These are phyloP conservation scores for Neonothopanus nambi DNA, from an alignment of 1,284 basidiomycete species.

Conservation along the genomic window DNA sequence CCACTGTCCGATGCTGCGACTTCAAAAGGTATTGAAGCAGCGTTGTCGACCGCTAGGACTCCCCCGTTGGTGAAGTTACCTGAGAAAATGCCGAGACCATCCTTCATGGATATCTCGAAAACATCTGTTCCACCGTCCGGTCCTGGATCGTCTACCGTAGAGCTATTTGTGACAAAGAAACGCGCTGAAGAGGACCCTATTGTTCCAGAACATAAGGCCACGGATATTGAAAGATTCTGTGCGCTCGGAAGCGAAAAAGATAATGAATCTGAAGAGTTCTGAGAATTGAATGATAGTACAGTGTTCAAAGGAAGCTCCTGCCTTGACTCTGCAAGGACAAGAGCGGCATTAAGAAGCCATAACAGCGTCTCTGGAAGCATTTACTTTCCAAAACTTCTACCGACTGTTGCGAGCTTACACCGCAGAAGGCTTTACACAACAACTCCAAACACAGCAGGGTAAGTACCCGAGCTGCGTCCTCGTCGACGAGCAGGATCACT, in stretches of 20 bases:
- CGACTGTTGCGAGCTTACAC: background rate
- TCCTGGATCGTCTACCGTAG: constrained; percentile 36
- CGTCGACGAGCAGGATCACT: too few relatives aligned
- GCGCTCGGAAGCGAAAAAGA: constrained; percentile 43
- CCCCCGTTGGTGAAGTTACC: constrained; percentile 47
- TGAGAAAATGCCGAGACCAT: constrained; percentile 62
- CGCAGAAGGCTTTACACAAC: background rate
- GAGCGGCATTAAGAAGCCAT: constrained; percentile 23
- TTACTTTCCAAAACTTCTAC: background rate
- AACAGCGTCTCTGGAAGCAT: constrained; percentile 13
- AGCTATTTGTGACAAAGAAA: constrained; percentile 61
- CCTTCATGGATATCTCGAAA: constrained; percentile 48
- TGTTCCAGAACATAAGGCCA: constrained; percentile 55
- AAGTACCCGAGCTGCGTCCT: too few relatives aligned
- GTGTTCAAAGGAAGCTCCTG: constrained; percentile 37
- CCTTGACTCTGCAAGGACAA: constrained; percentile 35
- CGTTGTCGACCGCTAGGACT: constrained; percentile 46
- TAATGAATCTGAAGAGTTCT: constrained; percentile 29
- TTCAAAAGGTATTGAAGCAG: constrained; percentile 47
- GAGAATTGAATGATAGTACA: constrained; percentile 30
- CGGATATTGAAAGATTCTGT: constrained; percentile 48
- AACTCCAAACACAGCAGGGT: too few relatives aligned
- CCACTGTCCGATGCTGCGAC: constrained; percentile 56
- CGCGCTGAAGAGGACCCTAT: constrained; percentile 33
- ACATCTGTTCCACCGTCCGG: constrained; percentile 42